These are phyloP conservation scores for Glycine soja DNA, from an alignment of 306 rosid genomes.

Conservation along the genomic window DNA sequence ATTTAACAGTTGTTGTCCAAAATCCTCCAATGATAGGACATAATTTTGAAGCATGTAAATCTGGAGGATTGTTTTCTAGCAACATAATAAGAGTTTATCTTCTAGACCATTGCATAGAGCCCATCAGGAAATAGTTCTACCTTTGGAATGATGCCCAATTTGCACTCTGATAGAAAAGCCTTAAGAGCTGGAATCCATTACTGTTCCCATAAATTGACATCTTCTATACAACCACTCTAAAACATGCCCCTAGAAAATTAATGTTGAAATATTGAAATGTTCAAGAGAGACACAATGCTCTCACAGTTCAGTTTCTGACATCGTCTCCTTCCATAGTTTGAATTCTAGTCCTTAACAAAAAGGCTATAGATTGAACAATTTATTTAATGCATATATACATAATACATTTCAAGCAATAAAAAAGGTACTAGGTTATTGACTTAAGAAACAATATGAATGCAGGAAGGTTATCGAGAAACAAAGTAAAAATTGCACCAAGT, in stretches of 20 bases:
- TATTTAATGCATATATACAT: constrained; percentile 23
- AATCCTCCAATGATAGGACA: neutral
- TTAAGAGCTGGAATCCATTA: neutral
- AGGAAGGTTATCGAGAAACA: constrained; percentile 81
- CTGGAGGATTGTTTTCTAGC: neutral
- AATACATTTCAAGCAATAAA: constrained; percentile 30
- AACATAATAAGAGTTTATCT: neutral
- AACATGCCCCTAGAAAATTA: neutral
- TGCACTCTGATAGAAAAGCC: neutral
- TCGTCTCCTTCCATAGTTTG: neutral
- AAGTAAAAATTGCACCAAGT: constrained; percentile 67
- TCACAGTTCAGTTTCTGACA: neutral
- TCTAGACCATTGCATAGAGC: neutral
- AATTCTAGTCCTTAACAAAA: neutral
- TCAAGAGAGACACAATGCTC: neutral
- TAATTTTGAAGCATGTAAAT: neutral
- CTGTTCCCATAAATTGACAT: neutral
- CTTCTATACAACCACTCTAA: neutral
- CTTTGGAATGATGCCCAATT: neutral
- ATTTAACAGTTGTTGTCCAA: neutral
- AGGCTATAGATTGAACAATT: neutral
- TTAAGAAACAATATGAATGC: constrained; percentile 50
- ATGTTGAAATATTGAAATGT: neutral
- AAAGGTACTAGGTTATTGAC: constrained; percentile 41
- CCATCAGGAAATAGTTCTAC: neutral